Conservation (phyloP, 257 asterid genomes). For the Nicotiana knightiana region DNA sequence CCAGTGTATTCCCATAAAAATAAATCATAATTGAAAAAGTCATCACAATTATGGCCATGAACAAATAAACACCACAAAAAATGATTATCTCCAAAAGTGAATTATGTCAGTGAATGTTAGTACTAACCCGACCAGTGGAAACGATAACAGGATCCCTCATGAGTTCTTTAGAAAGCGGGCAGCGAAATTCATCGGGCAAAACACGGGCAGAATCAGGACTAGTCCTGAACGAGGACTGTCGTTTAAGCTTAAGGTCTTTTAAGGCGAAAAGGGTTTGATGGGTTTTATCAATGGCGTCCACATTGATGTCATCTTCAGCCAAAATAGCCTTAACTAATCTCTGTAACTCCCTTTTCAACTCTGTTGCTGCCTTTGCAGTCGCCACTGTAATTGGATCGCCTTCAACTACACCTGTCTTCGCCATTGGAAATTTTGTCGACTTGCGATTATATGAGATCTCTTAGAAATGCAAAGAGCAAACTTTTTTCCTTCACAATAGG, state of each 20-base stretch:
- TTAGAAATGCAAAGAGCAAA: not conserved
- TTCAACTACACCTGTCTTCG: constrained; percentile 64
- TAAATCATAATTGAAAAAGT: not conserved
- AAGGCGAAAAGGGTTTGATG: constrained; percentile 38
- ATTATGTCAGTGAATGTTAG: not conserved
- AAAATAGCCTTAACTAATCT: constrained; percentile 50
- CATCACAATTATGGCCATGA: not conserved
- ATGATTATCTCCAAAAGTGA: not conserved
- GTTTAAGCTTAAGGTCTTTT: constrained; percentile 55
- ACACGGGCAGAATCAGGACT: not conserved
- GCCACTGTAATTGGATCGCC: constrained; percentile 39
- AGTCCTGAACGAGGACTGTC: constrained; percentile 26
- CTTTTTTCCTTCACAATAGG: not conserved
- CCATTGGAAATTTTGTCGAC: constrained; percentile 34
- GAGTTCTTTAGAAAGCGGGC: constrained; percentile 78
- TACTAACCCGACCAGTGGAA: constrained; percentile 76
- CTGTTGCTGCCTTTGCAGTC: constrained; percentile 51
- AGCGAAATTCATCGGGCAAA: constrained; percentile 76
- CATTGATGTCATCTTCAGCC: constrained; percentile 49
- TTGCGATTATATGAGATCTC: not conserved
- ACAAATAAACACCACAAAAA: not conserved
- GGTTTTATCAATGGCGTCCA: constrained; percentile 66
- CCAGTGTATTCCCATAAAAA: not conserved
- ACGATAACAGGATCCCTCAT: constrained; percentile 92
- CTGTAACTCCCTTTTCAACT: constrained; percentile 66